Conservation (phyloP, 1,284 basidiomycete species). For the Ustanciosporium gigantosporum region DNA sequence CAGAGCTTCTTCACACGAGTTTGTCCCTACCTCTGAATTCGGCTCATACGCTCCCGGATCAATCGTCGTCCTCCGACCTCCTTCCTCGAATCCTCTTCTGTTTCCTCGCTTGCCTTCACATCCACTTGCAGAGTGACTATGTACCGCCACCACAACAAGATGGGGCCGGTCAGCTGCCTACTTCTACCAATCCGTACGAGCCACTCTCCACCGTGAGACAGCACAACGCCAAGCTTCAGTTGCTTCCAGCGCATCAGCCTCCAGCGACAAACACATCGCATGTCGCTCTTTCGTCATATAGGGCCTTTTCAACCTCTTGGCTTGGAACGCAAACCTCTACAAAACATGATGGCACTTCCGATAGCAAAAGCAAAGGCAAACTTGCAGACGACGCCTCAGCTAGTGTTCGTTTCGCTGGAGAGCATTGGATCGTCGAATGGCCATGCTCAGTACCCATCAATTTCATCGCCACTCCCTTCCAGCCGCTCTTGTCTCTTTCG, state of each 20-base stretch:
- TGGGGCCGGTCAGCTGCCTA: not conserved
- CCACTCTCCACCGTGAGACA: conserved; percentile 21
- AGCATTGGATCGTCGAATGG: conserved; percentile 27
- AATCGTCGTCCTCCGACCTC: no score
- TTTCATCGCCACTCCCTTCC: conserved; percentile 28
- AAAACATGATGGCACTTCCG: not conserved
- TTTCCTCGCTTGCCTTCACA: conserved; percentile 26
- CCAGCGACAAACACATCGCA: conserved; percentile 8
- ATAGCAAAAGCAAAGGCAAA: not conserved
- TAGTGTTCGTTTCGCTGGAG: not conserved
- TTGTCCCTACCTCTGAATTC: conserved; percentile 5
- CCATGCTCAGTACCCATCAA: conserved; percentile 26
- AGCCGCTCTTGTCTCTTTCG: conserved; percentile 25
- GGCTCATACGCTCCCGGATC: no score
- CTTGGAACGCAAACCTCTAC: conserved; percentile 21
- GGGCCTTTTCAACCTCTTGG: conserved; percentile 31
- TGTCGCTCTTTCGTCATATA: conserved; percentile 4
- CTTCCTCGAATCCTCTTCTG: conserved; percentile 19
- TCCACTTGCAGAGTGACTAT: conserved; percentile 29
- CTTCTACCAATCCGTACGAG: conserved; percentile 24
- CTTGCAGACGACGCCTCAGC: not conserved
- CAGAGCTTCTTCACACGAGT: not conserved
- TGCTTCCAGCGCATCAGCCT: conserved; percentile 14
- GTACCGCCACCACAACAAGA: conserved; percentile 5
- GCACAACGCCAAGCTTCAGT: conserved; percentile 13